Evolutionary conservation across 2,329 filamentous ascomycete genomes (phyloP), one percentile per base, ranked within the genome.

Genomic region (Paraphoma sp.): DNA sequence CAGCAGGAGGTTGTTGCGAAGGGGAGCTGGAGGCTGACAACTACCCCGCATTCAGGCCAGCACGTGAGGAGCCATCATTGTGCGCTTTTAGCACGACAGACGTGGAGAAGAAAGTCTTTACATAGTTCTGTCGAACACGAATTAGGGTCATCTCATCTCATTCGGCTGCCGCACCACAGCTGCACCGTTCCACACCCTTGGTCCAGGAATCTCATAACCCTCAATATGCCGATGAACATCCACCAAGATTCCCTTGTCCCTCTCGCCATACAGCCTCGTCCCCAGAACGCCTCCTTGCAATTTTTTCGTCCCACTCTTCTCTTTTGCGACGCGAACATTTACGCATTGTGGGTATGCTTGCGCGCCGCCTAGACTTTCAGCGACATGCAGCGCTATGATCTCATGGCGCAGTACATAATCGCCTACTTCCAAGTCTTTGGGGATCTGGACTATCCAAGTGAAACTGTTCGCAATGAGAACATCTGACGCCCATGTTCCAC

Each of bases 321-420:
- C 76, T 1, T 76, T 33, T 2, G 8, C 78, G 46, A 84, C 72
- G 52, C 76, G 69, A 14, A 84, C 56, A 66, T 83, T 83, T 43
- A 83, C 65, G 62, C 83, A 85, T 70, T 83, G 80, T 41, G 77
- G 82, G 70, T 82, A 84, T 69, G 75, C 78, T 76, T 82, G 83
- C 7, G 82, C 82, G 12, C 82, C 81, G 54, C 81, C 77, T 30
- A 52, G n/a, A 2, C 75, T 65, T 6, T 72, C 63, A 1, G 79
- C 77, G 0, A 72, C 70, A 57, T 84, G 82, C 14, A 84, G 67
- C 6, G 79, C 83, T 48, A 81, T 79, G 31, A 79, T 77, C 68
- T 86, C 84, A 61, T 85, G 83, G 3, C 84, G 74, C 23, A 86
- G 64, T 17, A 86, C 81, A 56, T 85, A 86, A 45, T 79, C 70